Evolutionary conservation across 306 rosid genomes (phyloP).

Genomic region (Prunus kanzakura): DNA sequence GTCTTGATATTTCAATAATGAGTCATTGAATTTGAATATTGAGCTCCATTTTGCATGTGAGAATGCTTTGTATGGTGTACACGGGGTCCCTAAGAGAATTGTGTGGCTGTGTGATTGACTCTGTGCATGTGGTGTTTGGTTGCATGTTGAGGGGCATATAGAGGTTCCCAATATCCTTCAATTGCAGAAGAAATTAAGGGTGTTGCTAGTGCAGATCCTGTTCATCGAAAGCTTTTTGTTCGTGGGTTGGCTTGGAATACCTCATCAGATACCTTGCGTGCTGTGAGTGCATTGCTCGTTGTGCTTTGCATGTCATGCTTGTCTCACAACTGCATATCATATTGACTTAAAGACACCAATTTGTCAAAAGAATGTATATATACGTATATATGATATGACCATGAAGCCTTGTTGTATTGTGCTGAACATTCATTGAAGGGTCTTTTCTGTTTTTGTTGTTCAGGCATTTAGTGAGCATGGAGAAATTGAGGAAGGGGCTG

Average conservation of each 20-base stretch:
- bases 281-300: constrained; percentile 73
- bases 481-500: constrained; percentile 84
- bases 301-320: constrained; percentile 57
- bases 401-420: not conserved
- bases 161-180: constrained; percentile 83
- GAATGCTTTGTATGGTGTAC: not conserved
- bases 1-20: not conserved
- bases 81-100: constrained; percentile 2
- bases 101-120: constrained; percentile 78
- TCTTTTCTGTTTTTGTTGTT: not conserved
- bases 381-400: not conserved
- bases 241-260: constrained; percentile 86
- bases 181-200: constrained; percentile 82
- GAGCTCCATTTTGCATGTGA: constrained; percentile 27
- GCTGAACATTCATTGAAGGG: not conserved
- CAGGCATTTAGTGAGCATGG: constrained; percentile 78
- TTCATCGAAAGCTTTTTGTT: constrained; percentile 88
- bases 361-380: not conserved
- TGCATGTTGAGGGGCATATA: constrained; percentile 83
- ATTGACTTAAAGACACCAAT: constrained; percentile 5
- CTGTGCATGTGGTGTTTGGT: constrained; percentile 76
- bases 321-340: constrained; percentile 33
- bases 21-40: not conserved
- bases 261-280: constrained; percentile 75
- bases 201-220: constrained; percentile 76